Evolutionary conservation across 2,329 filamentous ascomycete genomes (phyloP), one percentile per base, ranked within the genome.

Genomic region (Decorospora gaudefroyi): DNA sequence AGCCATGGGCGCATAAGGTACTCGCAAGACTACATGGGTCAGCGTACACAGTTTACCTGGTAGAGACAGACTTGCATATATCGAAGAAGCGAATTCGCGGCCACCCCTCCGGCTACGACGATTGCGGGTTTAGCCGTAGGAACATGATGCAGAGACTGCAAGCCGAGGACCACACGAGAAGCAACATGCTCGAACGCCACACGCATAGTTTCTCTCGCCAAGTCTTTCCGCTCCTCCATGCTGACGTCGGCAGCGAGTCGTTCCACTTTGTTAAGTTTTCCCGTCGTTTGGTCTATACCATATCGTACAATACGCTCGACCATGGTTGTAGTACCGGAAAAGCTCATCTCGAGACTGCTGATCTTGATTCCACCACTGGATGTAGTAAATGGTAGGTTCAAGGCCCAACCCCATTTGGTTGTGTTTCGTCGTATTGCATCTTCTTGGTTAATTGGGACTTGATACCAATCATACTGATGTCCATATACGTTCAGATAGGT

Each of bases 31-130:
- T 70, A 13, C 10, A 11, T 10, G 25, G 9, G 38, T 53, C 16
- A 53, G 49, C 19, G 17, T 30, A 12, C 28, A 50, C 30, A 47
- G 32, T 27, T 13, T 5, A 33, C 17, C 9, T 30, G 21, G 9
- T 27, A 36, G 19, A 27, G 42, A 19, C 53, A 13, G 50, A 39
- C 62, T 47, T 51, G 64, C 38, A 97, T 78, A 59, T 84, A 79
- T 67, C 85, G 81, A 28, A 99, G 75, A 67, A 87, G 96, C 36
- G 72, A 71, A 69, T 96, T 97, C 37, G 88, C 86, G 6, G 92
- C 93, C 5, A 99, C 93, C 16, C 93, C 93, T 19, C 93, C 93
- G 26, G 90, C 87, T 3, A 97, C 79, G 7, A 97, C 89, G 4
- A 97, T 74, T 1, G 85, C 85, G 13, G 55, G 47, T 27, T 43